Conservation (phyloP, 2,329 filamentous ascomycete genomes). For the Aspergillus puulaauensis region DNA sequence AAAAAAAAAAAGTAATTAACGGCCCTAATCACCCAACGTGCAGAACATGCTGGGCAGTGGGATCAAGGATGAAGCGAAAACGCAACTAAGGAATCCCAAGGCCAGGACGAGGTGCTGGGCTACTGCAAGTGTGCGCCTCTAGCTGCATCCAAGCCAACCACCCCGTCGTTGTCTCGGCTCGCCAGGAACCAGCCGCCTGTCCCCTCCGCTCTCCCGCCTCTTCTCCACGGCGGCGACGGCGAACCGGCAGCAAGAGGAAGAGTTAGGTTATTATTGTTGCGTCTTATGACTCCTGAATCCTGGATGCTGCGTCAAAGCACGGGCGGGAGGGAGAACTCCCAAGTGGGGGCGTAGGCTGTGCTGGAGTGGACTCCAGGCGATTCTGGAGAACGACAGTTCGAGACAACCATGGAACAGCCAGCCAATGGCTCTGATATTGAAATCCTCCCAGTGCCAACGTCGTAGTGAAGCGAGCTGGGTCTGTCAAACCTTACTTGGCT, state of each 20-base stretch:
- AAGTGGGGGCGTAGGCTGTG: background rate
- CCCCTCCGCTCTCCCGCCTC: background rate
- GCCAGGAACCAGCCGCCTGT: constrained; percentile 7
- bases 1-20: background rate
- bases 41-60: background rate
- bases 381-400: constrained; percentile 17
- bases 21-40: background rate
- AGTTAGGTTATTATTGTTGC: background rate
- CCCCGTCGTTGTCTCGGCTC: background rate
- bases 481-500: background rate
- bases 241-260: background rate
- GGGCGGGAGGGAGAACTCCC: background rate
- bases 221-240: too few relatives aligned
- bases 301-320: too few relatives aligned
- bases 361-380: constrained; percentile 4
- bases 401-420: constrained; percentile 13
- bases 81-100: constrained; percentile 3
- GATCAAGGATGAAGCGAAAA: background rate
- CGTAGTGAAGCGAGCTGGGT: background rate
- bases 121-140: constrained; percentile 22
- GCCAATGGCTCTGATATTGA: background rate
- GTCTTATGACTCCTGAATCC: too few relatives aligned
- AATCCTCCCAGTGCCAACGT: too few relatives aligned
- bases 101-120: constrained; percentile 12
- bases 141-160: constrained; percentile 16